A percentile compares a stretch with the other conserved stretches of the same genome.
phyloP scores from a whole-genome alignment of 768 basidiomycete genomes.

The Russula griseocarnosa region DNA sequence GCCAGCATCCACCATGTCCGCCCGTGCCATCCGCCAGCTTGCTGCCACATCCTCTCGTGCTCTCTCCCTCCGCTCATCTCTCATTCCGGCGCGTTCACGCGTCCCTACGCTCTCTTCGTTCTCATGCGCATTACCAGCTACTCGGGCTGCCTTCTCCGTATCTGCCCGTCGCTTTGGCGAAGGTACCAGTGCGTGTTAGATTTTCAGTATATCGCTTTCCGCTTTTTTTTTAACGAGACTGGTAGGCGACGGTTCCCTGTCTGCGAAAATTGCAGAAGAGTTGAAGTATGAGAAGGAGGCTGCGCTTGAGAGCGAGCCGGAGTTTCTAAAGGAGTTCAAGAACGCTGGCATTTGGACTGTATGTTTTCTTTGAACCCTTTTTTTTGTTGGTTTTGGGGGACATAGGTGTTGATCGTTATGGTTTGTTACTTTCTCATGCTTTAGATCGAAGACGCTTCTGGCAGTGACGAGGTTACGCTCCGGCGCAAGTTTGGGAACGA shows the following conservation, averaged over 20 bases:
- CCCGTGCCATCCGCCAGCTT: conserved; percentile 57
- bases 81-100: conserved; percentile 30
- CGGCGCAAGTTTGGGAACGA: conserved; percentile 89
- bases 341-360: conserved; percentile 77
- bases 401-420: background rate
- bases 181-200: conserved; percentile 42
- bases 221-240: background rate
- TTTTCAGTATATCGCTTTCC: background rate
- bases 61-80: conserved; percentile 31
- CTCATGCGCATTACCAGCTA: conserved; percentile 27
- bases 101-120: conserved; percentile 29
- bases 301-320: conserved; percentile 49
- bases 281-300: conserved; percentile 79
- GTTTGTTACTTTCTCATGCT: background rate
- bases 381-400: background rate
- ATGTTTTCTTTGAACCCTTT: conserved; percentile 29
- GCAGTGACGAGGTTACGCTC: conserved; percentile 78
- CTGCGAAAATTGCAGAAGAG: conserved; percentile 75
- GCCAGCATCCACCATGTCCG: conserved; percentile 47
- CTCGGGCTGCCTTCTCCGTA: conserved; percentile 41
- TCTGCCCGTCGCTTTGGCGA: conserved; percentile 40
- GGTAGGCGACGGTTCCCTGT: conserved; percentile 68
- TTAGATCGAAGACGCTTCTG: conserved; percentile 65
- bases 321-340: conserved; percentile 75
- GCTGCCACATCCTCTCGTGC: conserved; percentile 44